phyloP scores from a whole-genome alignment of 192 early-diverging fungal species.

The Fimicolochytrium jonesii region DNA sequence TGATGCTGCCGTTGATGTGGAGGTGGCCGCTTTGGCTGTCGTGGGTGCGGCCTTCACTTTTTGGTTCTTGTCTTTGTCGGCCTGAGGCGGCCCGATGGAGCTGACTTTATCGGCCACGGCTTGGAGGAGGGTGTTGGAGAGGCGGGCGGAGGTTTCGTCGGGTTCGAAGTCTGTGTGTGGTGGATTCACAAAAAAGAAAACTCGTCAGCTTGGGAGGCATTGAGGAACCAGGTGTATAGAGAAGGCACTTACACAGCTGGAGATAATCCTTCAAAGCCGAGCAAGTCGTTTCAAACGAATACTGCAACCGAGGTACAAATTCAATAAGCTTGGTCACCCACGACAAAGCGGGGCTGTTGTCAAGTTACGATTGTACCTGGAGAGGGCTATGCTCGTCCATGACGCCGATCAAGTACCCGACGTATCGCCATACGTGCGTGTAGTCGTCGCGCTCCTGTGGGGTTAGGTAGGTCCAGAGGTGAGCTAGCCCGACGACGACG shows the following conservation, averaged over 20 bases:
- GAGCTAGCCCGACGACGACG: conserved; percentile 17
- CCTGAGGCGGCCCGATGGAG: too few species aligned
- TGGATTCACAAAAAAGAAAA: neutral
- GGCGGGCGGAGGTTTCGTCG: neutral
- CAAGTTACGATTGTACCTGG: too few species aligned
- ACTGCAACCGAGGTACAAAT: too few species aligned
- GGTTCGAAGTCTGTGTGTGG: neutral
- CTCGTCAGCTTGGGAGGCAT: too few species aligned
- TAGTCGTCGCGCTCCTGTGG: conserved; percentile 36
- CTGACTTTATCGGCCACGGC: too few species aligned
- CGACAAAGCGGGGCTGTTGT: too few species aligned
- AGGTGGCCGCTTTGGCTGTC: too few species aligned
- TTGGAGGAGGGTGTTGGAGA: neutral
- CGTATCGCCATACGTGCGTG: conserved; percentile 47
- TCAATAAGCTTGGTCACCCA: too few species aligned
- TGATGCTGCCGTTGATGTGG: neutral
- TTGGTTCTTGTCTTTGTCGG: too few species aligned
- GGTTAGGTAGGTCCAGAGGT: conserved; percentile 25
- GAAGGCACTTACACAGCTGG: neutral
- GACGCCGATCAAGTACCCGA: conserved; percentile 47
- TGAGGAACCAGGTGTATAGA: neutral
- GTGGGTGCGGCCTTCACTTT: too few species aligned
- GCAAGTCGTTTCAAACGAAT: conserved; percentile 5
- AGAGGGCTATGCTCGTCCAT: conserved; percentile 39
- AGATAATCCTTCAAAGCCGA: conserved; percentile 9